Base-by-base conservation (phyloP, 306 rosid genomes). In the Lotus japonicus region DNA sequence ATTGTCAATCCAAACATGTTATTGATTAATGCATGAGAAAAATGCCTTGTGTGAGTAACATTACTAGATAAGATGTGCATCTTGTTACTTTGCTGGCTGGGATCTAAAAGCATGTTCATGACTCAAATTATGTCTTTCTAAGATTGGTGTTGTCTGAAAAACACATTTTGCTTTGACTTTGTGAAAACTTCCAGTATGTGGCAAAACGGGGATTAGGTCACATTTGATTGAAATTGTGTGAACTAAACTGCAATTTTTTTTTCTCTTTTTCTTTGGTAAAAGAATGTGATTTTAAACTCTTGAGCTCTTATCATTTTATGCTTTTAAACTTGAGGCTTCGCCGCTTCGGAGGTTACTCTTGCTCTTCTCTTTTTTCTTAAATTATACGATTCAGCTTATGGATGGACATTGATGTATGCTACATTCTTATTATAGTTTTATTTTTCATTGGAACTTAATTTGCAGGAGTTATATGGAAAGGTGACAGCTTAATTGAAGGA, bases 401-500 rank as follows among this genome's bases (percentile, higher is more conserved):
- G 4, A 31, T 26, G 43, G 16, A 36, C 59, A 18, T 56, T 48
- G 61, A 50, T 61, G 46, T 36, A 58, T 17, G 41, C 62, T 51
- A 33, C 62, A 5, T 64, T 58, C 62, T 26, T 7, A 57, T 44
- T 26, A 9, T 42, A 59, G 44, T 44, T 50, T 58, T 50, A 1
- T 68, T 62, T 43, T 38, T 12, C 38, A 4, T 44, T 44, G 43
- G 55, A 36, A 50, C 58, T 39, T 79, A 13, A 23, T 71, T 66
- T 77, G 79, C 83, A 95, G 99, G 99, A 52, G 99, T 95, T 80
- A 95, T 95, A 84, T 95, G 99, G 99, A 90, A 95, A 77, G 99
- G 99, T 43, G 99, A 95, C 60, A 95, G 80, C 41, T 89, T 95
- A 41, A 95, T 95, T 45, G 95, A 82, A 64, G 97, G 99, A 69